Evolutionary conservation across 108 stramenopile species (phyloP).

Genomic region (Fragilaria crotonensis): DNA sequence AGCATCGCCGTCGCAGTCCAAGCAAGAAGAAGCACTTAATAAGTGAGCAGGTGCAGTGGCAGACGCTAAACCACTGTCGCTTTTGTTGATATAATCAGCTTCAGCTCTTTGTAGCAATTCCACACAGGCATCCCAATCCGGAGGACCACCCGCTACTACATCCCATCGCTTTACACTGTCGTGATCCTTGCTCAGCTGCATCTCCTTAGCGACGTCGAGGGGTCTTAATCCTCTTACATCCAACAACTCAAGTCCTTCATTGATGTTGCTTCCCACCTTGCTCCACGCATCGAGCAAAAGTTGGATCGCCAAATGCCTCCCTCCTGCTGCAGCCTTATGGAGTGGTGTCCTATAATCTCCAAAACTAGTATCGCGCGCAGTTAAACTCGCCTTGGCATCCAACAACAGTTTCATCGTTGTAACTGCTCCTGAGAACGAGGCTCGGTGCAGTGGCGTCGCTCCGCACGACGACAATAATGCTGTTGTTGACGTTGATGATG

Average conservation of each 20-base stretch:
- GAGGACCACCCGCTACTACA: conserved; percentile 48
- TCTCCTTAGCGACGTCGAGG: conserved; percentile 44
- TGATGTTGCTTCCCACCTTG: conserved; percentile 3
- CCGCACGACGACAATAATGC: conserved; percentile 11
- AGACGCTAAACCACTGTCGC: background rate
- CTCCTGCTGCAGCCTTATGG: conserved; percentile 82
- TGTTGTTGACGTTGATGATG: too few species aligned
- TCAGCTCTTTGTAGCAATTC: conserved; percentile 29
- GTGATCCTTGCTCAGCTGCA: conserved; percentile 34
- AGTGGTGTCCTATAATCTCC: conserved; percentile 68
- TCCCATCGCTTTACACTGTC: conserved; percentile 68
- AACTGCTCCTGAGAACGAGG: conserved; percentile 72
- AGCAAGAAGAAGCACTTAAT: too few species aligned
- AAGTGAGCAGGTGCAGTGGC: conserved; percentile 15
- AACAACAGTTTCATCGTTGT: conserved; percentile 66
- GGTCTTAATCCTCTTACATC: conserved; percentile 31
- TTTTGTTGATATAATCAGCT: background rate
- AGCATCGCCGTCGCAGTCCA: conserved; percentile 8
- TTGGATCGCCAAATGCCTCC: conserved; percentile 66
- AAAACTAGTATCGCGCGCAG: conserved; percentile 64
- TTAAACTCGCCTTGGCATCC: conserved; percentile 28
- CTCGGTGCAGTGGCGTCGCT: conserved; percentile 77
- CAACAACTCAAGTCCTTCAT: conserved; percentile 13
- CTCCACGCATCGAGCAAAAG: conserved; percentile 45
- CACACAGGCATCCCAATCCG: conserved; percentile 63